These are phyloP conservation scores for Exophiala sideris DNA, from an alignment of 2,329 filamentous ascomycete genomes.

Conservation along the genomic window DNA sequence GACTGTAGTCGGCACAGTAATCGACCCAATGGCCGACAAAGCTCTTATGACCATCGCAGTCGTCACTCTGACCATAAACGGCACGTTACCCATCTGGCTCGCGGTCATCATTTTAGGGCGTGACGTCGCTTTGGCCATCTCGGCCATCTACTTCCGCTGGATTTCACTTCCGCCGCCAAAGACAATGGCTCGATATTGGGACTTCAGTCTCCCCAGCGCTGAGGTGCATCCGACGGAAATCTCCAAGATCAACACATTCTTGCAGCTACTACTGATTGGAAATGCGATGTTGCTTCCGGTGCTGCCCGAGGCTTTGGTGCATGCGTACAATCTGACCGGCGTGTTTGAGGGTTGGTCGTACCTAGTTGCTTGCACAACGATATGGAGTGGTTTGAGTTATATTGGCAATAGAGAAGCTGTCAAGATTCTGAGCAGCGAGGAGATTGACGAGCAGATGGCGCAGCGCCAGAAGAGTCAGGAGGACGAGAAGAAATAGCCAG, in stretches of 20 bases:
- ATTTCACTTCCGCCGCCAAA: slow-evolving; percentile 91
- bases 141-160: slow-evolving; percentile 93
- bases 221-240: slow-evolving; percentile 45
- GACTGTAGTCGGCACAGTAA: slow-evolving; percentile 90
- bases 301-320: slow-evolving; percentile 56
- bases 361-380: slow-evolving; percentile 79
- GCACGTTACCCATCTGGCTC: slow-evolving; percentile 83
- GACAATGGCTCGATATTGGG: slow-evolving; percentile 91
- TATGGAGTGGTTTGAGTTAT: slow-evolving; percentile 94
- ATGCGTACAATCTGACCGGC: slow-evolving; percentile 57
- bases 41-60: slow-evolving; percentile 90
- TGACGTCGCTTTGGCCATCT: slow-evolving; percentile 75
- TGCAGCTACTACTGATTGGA: slow-evolving; percentile 84
- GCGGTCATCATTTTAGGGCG: slow-evolving; percentile 87
- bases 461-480: neutral
- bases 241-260: slow-evolving; percentile 75
- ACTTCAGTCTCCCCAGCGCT: slow-evolving; percentile 73
- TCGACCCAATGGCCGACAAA: slow-evolving; percentile 97
- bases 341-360: slow-evolving; percentile 58
- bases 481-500: neutral
- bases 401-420: slow-evolving; percentile 87
- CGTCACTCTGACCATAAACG: slow-evolving; percentile 77
- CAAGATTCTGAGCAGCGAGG: slow-evolving; percentile 62
- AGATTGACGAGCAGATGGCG: neutral
- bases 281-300: slow-evolving; percentile 78